Percentiles rank a stretch among this genome's conserved stretches.
Conservation (phyloP, 495 filamentous ascomycete genomes). For the Neurospora sp. region DNA sequence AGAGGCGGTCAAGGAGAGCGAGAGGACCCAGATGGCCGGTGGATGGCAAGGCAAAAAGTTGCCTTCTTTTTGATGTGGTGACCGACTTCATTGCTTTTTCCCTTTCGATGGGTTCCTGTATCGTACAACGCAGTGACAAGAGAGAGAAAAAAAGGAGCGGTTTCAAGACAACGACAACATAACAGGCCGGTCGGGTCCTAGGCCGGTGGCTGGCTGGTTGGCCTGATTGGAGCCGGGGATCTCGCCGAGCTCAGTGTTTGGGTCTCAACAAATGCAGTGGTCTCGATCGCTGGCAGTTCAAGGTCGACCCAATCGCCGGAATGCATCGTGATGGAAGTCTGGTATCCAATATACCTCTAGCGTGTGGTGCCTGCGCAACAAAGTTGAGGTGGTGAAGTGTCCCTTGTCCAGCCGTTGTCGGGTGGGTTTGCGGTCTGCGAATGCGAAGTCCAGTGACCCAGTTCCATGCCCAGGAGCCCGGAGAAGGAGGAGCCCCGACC, state of each 20-base stretch:
- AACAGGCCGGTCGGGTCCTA: background rate
- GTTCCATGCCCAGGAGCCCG: background rate
- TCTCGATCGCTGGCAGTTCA: background rate
- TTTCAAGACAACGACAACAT: background rate
- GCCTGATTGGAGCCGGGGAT: background rate
- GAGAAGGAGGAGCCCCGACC: background rate
- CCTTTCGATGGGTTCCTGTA: background rate
- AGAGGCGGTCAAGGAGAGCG: background rate
- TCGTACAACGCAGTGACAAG: background rate
- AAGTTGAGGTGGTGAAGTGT: background rate
- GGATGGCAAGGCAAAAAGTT: background rate
- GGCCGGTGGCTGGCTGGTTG: background rate
- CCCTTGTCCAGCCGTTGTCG: background rate
- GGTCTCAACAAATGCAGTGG: background rate
- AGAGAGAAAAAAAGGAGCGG: background rate
- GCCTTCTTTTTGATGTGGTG: background rate
- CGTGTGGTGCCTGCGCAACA: background rate
- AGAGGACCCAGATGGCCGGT: background rate
- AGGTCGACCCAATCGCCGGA: background rate
- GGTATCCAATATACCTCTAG: background rate
- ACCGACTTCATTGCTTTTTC: background rate
- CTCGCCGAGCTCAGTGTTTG: background rate
- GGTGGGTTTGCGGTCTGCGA: background rate
- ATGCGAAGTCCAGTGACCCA: background rate
- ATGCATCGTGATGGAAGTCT: background rate